Conservation (phyloP, 2,329 filamentous ascomycete genomes). For the Lachnellula cervina region DNA sequence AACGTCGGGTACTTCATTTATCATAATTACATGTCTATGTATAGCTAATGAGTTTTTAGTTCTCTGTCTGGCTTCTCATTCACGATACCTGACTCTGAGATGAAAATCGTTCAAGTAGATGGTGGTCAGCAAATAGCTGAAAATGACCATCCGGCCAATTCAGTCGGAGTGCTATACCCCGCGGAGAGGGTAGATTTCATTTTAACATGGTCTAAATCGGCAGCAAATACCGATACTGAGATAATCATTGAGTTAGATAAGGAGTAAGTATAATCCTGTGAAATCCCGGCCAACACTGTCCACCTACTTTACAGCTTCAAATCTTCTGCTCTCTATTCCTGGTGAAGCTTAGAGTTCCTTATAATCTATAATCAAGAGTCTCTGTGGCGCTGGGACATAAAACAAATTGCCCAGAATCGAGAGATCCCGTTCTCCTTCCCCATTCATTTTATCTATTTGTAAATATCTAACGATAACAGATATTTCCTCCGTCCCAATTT, state of each 20-base stretch:
- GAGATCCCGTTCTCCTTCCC: no score
- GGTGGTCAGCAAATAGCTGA: conserved; percentile 17
- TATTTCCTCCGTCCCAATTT: background rate
- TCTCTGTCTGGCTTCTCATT: conserved; percentile 21
- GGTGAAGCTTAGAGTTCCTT: no score
- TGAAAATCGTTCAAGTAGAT: conserved; percentile 22
- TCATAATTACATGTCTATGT: background rate
- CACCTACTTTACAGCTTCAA: no score
- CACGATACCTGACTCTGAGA: conserved; percentile 13
- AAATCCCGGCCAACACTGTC: no score
- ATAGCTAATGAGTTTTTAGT: conserved; percentile 4
- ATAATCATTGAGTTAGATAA: conserved; percentile 19
- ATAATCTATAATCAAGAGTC: no score
- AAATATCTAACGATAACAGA: background rate
- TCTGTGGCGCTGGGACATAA: no score
- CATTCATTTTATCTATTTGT: no score
- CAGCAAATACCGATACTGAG: conserved; percentile 4
- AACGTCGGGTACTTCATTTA: conserved; percentile 16
- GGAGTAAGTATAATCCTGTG: conserved; percentile 15
- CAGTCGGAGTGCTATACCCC: background rate
- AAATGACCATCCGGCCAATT: background rate
- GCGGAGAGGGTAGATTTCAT: background rate
- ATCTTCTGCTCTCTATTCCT: no score
- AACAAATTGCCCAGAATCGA: no score
- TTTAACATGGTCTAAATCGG: background rate